Evolutionary conservation across 148 eudicot species (phyloP).

Genomic region (Nepenthes gracilis): DNA sequence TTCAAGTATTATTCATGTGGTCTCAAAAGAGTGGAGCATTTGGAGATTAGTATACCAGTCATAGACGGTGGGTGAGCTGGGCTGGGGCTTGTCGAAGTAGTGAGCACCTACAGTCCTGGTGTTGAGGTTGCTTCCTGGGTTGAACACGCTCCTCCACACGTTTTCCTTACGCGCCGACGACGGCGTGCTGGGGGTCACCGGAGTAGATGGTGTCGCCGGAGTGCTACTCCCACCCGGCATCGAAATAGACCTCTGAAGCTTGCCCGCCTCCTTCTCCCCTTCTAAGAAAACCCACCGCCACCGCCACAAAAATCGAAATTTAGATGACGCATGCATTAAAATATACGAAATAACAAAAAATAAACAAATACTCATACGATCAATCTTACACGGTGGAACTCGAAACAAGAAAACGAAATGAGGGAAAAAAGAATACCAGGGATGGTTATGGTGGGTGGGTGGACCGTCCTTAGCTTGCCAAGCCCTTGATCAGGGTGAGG

Average conservation of each 20-base stretch:
- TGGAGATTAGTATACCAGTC: conserved; percentile 51
- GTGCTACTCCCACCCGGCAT: conserved; percentile 16
- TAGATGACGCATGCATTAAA: no score
- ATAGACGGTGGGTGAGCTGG: conserved; percentile 74
- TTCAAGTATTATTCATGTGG: background rate
- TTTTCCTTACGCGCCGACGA: conserved; percentile 43
- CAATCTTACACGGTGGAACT: no score
- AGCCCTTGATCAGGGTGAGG: conserved; percentile 58
- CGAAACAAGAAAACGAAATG: no score
- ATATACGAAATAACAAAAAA: no score
- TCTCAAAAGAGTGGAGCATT: background rate
- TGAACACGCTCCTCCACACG: conserved; percentile 93
- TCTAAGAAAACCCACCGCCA: conserved; percentile 8
- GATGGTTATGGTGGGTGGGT: conserved; percentile 10
- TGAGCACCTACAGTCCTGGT: conserved; percentile 48
- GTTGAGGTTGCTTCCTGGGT: conserved; percentile 79
- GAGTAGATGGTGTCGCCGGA: conserved; percentile 11
- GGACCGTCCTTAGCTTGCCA: conserved; percentile 39
- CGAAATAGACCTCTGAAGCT: conserved; percentile 38
- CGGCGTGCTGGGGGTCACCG: conserved; percentile 44
- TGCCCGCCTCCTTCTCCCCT: conserved; percentile 12
- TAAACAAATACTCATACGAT: no score
- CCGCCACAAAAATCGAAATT: background rate
- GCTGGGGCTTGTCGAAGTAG: conserved; percentile 52
- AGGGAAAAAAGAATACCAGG: background rate